Base-by-base conservation (phyloP, 345 rosid species). In the Carallia brachiata region DNA sequence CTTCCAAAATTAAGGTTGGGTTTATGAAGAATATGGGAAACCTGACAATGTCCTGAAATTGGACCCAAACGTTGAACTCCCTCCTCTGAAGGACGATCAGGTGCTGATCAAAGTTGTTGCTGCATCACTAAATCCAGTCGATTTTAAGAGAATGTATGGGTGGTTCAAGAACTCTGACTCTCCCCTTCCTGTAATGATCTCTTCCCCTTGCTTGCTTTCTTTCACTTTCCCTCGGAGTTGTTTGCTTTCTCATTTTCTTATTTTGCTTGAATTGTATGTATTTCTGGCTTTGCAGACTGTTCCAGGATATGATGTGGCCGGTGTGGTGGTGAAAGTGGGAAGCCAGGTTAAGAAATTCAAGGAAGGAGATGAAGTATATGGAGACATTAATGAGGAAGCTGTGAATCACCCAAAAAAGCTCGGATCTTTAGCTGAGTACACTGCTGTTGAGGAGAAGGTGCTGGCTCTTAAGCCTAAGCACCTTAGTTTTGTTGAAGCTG, bases 291-390 rank as follows among this genome's bases (percentile, higher is more conserved):
- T 19, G 36, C 18, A 66, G 66, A 66, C 66, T 32, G 47, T 66
- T 59, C 61, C 66, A 23, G 70, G 70, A 6, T 72, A 47, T 17
- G 76, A 73, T 66, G 76, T 66, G 10, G 76, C 76, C 50, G 70
- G 61, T 16, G 44, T 73, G 28, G 66, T 65, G 36, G 66, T 73
- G 5, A 60, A 73, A 60, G 66, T 66, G 4, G 76, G 70, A 56
- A 65, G 30, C 60, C 56, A 72, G 58, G 76, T 65, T 5, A 65
- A 65, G 36, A 59, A 65, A 3, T 36, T 58, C 4, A 65, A 65
- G 37, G 65, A 52, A 31, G 70, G 75, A n/a, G 75, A 72, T 65
- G 66, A 72, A 65, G 75, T 72, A 2, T 72, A 72, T 34, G 75
- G 75, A 7, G 57, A 66, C 34, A 48, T 72, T 0, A 65, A 57